Base-by-base conservation (phyloP, 805 yeast genomes). In the Starmerella vaccinii region DNA sequence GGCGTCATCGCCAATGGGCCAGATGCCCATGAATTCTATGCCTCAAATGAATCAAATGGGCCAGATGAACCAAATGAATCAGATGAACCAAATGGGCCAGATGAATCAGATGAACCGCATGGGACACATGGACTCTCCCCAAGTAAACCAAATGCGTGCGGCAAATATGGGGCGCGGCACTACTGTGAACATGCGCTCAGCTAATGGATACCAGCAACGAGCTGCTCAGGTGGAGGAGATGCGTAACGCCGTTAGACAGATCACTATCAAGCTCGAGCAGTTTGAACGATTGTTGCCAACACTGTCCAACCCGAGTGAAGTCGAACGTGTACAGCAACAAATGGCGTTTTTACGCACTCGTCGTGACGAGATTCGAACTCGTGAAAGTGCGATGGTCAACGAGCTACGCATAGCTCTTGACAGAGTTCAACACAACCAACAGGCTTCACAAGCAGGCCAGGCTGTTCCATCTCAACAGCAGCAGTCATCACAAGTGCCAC, bases 121-220 rank as follows among this genome's bases (percentile, higher is more conserved):
- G 37, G 26, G 35, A n/a, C 40, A 22, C 16, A 7, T 23, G 10
- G 30, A 23, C 27, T 35, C 38, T 35, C 50, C 27, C 38, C 50
- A 39, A 33, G 6, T 33, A 33, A 34, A 24, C 35, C 47, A 23
- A 44, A 26, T 18, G 47, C 38, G 34, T 16, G 51, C 29, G n/a
- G 15, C 34, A 16, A 19, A 5, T 26, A 18, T 26, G 26, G 43
- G 26, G 21, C 42, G 33, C 29, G 37, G 35, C n/a, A 44, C 49
- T 12, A 47, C 58, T 8, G 54, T 55, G 22, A 55, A 55, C 33
- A 38, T 57, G 52, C 45, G 44, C 24, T 42, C 54, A 3, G 57
- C 51, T 16, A 51, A 47, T 19, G 62, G 58, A 7, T 33, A 53
- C 34, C 62, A 59, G 51, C 60, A 59, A 52, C 60, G 62, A 10